Evolutionary conservation across 2,329 filamentous ascomycete species (phyloP), one percentile per base, ranked within the genome.

Genomic region (Cercospora canescens): DNA sequence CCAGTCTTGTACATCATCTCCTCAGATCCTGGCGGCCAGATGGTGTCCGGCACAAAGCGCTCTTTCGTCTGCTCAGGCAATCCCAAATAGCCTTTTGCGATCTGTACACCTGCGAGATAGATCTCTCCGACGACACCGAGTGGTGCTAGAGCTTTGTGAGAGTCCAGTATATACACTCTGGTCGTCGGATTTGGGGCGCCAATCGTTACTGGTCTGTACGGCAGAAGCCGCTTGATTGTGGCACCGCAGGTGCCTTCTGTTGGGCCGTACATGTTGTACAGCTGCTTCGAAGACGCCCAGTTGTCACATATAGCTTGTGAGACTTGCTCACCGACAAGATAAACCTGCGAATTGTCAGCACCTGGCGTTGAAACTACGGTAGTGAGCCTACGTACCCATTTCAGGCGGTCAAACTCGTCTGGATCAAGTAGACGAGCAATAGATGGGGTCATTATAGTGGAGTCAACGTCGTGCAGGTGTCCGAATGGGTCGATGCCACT

Each of bases 261-360:
- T 28, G 58, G 58, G 21, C 37, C 58, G 21, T 60, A 60, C 58
- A 60, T 60, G 24, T 60, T 60, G 18, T 60, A 60, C 24, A 60
- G 21, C 8, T 30, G 26, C 58, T 41, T 45, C 12, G 24, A 26
- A 16, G 58, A 39, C 18, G 58, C 35, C 58, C 58, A 60, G 16
- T 18, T 41, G 30, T 60, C 58, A 7, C 26, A 41, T 12, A 60
- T 12, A 18, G 18, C 39, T 26, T 39, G 58, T 4, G 58, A 39
- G 21, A 60, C 58, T 12, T 30, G 34, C 18, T 60, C 58, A n/a
- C 58, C 58, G 28, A 39, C 34, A 6, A 60, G 37, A 14, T 60
- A 60, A 11, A 60, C 34, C 16, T 41, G n/a, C 18, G n/a, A 16
- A 8, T 3, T 7, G n/a, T 41, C 2, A 41, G 37, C 3, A 41